Evolutionary conservation across 108 stramenopile genomes (phyloP), one percentile per base, ranked within the genome.

Genomic region (Stephanodiscus minutulus): DNA sequence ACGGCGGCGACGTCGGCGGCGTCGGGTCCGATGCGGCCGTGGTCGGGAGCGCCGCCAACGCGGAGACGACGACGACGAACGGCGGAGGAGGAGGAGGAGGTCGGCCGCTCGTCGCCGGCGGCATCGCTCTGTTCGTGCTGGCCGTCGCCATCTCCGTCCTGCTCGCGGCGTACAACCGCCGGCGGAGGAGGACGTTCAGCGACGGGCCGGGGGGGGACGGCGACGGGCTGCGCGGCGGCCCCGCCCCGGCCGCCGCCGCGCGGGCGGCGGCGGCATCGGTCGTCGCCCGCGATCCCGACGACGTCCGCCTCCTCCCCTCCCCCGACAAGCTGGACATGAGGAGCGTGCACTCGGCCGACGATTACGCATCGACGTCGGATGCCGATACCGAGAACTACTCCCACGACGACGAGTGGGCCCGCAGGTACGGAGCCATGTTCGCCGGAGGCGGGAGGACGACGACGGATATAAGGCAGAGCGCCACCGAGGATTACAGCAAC

Each of bases 261-360:
- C 55, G 29, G 55, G 55, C 28, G 24, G 55, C 55, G 29, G 27
- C 29, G 29, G 25, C 27, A 29, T 4, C 5, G 15, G 22, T 20
- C n/a, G n/a, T n/a, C n/a, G n/a, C n/a, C 27, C 54, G 28, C 2
- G 63, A 64, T 28, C 63, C 63, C 5, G 63, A 64, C 21, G 63
- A 64, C 18, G 28, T 64, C 12, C 63, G 47, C 0, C 20, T 64
- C 17, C 31, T 64, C 17, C 63, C 63, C 3, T 49, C 33, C 7
- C 12, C 37, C 28, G 63, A 64, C 63, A 64, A 64, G 63, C 6
- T 64, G 8, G 63, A 64, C 21, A 64, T 64, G 63, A 31, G 63
- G 15, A 64, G 63, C 31, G 63, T 64, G 21, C 24, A 47, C 63
- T 64, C 63, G 18, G 61, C n/a, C n/a, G n/a, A 63, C 7, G 61